phyloP scores from a whole-genome alignment of 257 asterid genomes.

The Rubia yunnanensis region DNA sequence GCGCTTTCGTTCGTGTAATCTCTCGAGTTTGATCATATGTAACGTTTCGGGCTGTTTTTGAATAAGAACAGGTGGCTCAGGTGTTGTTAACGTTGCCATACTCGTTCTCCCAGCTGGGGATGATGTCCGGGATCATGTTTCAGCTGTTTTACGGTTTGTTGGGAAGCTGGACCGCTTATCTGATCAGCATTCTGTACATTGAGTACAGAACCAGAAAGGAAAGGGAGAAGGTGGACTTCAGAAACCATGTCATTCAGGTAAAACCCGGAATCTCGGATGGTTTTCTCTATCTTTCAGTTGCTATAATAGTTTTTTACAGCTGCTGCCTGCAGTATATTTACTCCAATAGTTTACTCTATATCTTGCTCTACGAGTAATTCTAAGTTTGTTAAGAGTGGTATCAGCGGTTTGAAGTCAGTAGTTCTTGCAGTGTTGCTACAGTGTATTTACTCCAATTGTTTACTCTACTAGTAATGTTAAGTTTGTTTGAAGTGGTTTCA shows the following conservation, averaged over 20 bases:
- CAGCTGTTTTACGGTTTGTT: conserved; percentile 73
- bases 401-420: too few species aligned
- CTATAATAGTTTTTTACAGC: too few species aligned
- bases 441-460: too few species aligned
- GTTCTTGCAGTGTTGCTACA: too few species aligned
- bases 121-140: conserved; percentile 65
- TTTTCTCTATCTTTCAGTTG: too few species aligned
- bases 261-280: conserved; percentile 20
- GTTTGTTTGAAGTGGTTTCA: too few species aligned
- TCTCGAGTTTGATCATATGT: background rate
- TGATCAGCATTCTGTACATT: conserved; percentile 68
- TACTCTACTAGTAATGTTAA: too few species aligned
- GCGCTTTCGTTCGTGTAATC: background rate
- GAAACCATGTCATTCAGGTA: conserved; percentile 93
- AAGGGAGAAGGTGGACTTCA: conserved; percentile 74
- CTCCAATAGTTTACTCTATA: too few species aligned
- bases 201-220: conserved; percentile 84
- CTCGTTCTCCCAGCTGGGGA: conserved; percentile 88
- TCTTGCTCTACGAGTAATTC: too few species aligned
- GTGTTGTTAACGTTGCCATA: conserved; percentile 80
- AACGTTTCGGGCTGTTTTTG: background rate
- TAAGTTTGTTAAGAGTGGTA: too few species aligned
- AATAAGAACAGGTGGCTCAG: conserved; percentile 62
- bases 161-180: conserved; percentile 94
- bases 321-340: too few species aligned